Conservation (phyloP, 2,329 filamentous ascomycete genomes). For the Sclerotiophoma versabilis region DNA sequence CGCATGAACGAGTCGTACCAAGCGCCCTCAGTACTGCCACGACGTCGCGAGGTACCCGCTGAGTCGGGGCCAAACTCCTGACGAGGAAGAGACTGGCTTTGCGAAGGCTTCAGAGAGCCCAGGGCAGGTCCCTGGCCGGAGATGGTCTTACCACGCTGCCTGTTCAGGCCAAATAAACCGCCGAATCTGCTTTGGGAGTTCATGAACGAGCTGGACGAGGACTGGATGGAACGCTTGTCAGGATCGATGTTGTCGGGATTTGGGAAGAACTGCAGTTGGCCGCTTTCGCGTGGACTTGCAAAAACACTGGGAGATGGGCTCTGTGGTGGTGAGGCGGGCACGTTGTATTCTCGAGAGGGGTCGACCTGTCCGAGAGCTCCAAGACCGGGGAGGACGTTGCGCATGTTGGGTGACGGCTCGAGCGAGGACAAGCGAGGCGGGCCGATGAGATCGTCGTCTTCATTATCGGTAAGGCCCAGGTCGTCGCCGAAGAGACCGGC, state of each 20-base stretch:
- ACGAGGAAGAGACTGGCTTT: slow-evolving; percentile 79
- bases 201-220: slow-evolving; percentile 57
- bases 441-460: slow-evolving; percentile 42
- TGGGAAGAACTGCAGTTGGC: slow-evolving; percentile 51
- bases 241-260: slow-evolving; percentile 53
- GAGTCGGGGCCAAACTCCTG: slow-evolving; percentile 59
- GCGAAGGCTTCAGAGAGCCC: slow-evolving; percentile 72
- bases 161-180: slow-evolving; percentile 66
- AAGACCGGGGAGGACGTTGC: slow-evolving; percentile 50
- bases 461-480: slow-evolving; percentile 57
- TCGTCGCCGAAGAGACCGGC: slow-evolving; percentile 71
- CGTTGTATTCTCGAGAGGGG: slow-evolving; percentile 48
- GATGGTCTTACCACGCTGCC: slow-evolving; percentile 66
- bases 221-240: slow-evolving; percentile 57
- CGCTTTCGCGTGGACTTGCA: slow-evolving; percentile 57
- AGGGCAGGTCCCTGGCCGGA: slow-evolving; percentile 69
- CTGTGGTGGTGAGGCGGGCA: slow-evolving; percentile 50
- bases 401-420: slow-evolving; percentile 41
- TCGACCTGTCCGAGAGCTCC: slow-evolving; percentile 50
- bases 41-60: slow-evolving; percentile 57
- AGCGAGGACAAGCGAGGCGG: slow-evolving; percentile 32
- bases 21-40: slow-evolving; percentile 65
- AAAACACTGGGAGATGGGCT: slow-evolving; percentile 56
- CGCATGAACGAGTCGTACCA: slow-evolving; percentile 61
- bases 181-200: slow-evolving; percentile 63